Conservation (phyloP, 2,329 filamentous ascomycete species). For the Graphium sp. region DNA sequence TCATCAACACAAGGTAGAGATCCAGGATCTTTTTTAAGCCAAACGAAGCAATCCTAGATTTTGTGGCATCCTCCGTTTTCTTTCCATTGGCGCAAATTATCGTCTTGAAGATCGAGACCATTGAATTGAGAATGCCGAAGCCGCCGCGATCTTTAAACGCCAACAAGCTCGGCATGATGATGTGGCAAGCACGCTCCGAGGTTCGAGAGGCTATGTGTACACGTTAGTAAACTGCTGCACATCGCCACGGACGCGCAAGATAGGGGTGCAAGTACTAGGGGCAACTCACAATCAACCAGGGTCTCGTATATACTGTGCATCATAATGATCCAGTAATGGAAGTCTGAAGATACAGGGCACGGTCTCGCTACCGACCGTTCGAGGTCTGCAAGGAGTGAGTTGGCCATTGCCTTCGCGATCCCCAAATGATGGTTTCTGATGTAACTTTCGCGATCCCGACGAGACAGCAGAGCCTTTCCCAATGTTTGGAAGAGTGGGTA, state of each 20-base stretch:
- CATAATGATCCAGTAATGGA: slow-evolving; percentile 70
- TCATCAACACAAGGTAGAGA: slow-evolving; percentile 61
- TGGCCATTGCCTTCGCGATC: slow-evolving; percentile 50
- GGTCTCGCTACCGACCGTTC: slow-evolving; percentile 23
- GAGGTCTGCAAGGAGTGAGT: slow-evolving; percentile 53
- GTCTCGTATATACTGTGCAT: slow-evolving; percentile 64
- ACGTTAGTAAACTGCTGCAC: slow-evolving; percentile 4
- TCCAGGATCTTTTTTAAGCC: slow-evolving; percentile 71
- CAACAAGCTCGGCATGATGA: slow-evolving; percentile 62
- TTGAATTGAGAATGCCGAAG: slow-evolving; percentile 53
- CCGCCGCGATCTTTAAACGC: slow-evolving; percentile 76
- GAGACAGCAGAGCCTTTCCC: slow-evolving; percentile 64
- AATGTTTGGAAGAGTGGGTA: slow-evolving; percentile 74
- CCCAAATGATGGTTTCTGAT: slow-evolving; percentile 33
- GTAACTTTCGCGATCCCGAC: slow-evolving; percentile 50
- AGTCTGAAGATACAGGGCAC: slow-evolving; percentile 41
- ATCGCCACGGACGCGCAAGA: slow-evolving; percentile 9
- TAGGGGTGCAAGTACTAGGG: slow-evolving; percentile 5
- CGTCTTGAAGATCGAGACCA: slow-evolving; percentile 52
- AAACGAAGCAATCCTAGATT: slow-evolving; percentile 30
- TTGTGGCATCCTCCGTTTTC: slow-evolving; percentile 24
- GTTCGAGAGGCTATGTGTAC: not conserved
- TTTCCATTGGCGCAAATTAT: slow-evolving; percentile 22
- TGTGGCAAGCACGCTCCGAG: slow-evolving; percentile 29
- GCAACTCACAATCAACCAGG: slow-evolving; percentile 47